phyloP scores from a whole-genome alignment of 106 monocot species.

The Dendrobium nobile region DNA sequence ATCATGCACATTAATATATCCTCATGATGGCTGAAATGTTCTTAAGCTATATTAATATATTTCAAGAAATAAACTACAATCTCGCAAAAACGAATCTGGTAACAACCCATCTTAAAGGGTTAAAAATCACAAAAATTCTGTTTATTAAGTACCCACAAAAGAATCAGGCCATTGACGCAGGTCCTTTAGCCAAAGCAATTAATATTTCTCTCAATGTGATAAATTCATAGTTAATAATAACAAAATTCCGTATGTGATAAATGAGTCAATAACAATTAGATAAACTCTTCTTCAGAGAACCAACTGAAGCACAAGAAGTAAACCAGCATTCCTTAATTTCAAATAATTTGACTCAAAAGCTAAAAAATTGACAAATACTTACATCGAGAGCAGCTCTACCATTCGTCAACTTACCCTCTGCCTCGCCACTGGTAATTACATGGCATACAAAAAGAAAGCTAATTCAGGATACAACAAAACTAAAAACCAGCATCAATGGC shows the following conservation, averaged over 20 bases:
- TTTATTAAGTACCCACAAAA: not conserved
- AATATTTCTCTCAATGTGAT: not conserved
- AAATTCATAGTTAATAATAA: not conserved
- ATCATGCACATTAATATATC: not conserved
- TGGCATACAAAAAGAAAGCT: conserved; percentile 4
- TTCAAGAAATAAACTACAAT: not conserved
- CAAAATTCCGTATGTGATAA: not conserved
- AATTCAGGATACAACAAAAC: not conserved
- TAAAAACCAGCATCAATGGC: not conserved
- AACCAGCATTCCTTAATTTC: not conserved
- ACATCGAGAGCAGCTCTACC: conserved; percentile 33
- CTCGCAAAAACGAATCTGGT: not conserved
- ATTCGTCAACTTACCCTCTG: conserved; percentile 8
- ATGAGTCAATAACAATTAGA: not conserved
- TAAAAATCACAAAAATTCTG: not conserved
- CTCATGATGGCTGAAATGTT: not conserved
- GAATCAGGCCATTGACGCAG: not conserved
- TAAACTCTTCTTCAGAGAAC: not conserved
- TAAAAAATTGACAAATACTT: conserved; percentile 16
- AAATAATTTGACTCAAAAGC: not conserved
- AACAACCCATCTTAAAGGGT: not conserved
- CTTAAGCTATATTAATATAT: not conserved
- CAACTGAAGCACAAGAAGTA: not conserved
- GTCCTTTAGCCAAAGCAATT: not conserved
- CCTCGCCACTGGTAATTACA: conserved; percentile 25